These are phyloP conservation scores for Cordyceps cateniannulata DNA, from an alignment of 2,329 filamentous ascomycete genomes.

Conservation along the genomic window DNA sequence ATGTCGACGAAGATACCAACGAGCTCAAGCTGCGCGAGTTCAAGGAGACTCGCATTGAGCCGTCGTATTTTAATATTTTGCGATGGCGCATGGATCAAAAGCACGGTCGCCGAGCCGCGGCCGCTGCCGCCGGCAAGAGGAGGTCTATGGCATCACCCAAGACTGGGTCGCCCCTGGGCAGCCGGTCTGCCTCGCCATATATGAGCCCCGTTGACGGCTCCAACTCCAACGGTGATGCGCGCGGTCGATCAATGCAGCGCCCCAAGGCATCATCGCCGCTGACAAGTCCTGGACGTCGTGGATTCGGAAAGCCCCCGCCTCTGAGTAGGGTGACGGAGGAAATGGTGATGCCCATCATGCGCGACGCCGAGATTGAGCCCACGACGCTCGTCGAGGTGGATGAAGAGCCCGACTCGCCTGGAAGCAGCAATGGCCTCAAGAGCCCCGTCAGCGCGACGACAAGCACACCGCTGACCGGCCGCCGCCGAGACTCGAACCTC, in stretches of 20 bases:
- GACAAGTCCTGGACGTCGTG: conserved; percentile 58
- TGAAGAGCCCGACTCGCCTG: conserved; percentile 50
- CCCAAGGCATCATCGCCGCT: conserved; percentile 58
- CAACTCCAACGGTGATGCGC: conserved; percentile 60
- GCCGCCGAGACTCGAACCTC: conserved; percentile 29
- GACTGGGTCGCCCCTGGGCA: conserved; percentile 39
- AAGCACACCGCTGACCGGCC: conserved; percentile 16
- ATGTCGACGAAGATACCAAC: conserved; percentile 83
- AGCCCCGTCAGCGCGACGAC: conserved; percentile 23
- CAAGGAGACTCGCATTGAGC: conserved; percentile 81
- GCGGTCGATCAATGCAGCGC: conserved; percentile 67
- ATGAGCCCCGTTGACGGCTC: conserved; percentile 56
- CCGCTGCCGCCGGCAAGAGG: conserved; percentile 37
- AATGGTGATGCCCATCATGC: conserved; percentile 34
- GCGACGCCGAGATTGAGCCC: conserved; percentile 32
- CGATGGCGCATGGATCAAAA: conserved; percentile 96
- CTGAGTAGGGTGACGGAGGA: conserved; percentile 73
- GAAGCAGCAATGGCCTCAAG: conserved; percentile 38
- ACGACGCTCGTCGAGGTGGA: conserved; percentile 51
- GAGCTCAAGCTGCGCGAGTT: conserved; percentile 93
- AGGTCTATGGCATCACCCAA: conserved; percentile 43
- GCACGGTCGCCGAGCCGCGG: conserved; percentile 59
- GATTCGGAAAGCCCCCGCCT: conserved; percentile 63
- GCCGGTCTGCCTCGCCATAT: conserved; percentile 55
- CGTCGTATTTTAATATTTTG: conserved; percentile 88